Evolutionary conservation across 495 filamentous ascomycete genomes (phyloP).

Genomic region (Xylaria flabelliformis): DNA sequence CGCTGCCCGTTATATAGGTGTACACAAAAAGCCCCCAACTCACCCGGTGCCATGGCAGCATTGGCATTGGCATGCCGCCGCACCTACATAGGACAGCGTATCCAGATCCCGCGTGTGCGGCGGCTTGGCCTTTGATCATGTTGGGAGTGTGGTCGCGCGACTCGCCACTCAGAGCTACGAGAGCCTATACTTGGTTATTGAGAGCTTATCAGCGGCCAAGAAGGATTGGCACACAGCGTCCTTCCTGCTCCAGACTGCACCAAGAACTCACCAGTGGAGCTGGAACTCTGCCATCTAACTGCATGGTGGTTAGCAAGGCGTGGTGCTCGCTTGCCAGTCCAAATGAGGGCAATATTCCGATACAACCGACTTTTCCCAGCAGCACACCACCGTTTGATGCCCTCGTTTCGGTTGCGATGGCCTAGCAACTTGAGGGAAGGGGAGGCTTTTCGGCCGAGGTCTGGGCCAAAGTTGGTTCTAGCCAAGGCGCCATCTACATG

Average conservation of each 20-base stretch:
- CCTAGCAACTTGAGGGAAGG: not conserved
- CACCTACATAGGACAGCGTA: constrained; percentile 10
- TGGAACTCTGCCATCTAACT: not conserved
- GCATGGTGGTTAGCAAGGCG: constrained; percentile 3
- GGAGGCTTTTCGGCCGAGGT: constrained; percentile 15
- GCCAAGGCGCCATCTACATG: constrained; percentile 1
- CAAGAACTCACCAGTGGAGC: constrained; percentile 7
- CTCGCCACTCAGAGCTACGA: constrained; percentile 1
- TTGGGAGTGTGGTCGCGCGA: not conserved
- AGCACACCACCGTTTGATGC: not conserved
- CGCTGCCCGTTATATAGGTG: constrained; percentile 19
- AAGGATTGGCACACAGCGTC: constrained; percentile 17
- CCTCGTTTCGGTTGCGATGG: not conserved
- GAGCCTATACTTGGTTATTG: not conserved
- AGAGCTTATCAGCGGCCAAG: constrained; percentile 21
- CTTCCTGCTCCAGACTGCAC: constrained; percentile 15
- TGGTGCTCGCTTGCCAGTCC: constrained; percentile 1
- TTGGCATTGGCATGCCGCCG: not conserved
- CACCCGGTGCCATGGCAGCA: not conserved
- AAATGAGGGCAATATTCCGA: constrained; percentile 18
- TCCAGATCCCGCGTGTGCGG: not conserved
- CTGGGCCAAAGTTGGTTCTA: constrained; percentile 1
- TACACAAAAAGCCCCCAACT: not conserved
- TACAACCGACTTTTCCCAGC: not conserved
- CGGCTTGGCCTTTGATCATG: not conserved